phyloP scores from a whole-genome alignment of 2,329 filamentous ascomycete species.

The Penicillium sp. region DNA sequence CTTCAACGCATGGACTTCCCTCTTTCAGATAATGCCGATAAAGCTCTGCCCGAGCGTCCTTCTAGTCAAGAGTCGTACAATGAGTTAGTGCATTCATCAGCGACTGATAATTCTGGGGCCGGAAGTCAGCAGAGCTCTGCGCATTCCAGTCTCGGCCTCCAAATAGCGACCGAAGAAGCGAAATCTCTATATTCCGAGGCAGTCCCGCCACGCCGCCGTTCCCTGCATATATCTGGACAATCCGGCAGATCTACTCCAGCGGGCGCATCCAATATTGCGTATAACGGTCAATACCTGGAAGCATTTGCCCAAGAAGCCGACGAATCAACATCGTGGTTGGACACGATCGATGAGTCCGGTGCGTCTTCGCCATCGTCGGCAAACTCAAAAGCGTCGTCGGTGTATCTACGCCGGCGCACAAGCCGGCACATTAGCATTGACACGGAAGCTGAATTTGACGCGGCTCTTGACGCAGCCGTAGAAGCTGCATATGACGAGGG shows the following conservation, averaged over 20 bases:
- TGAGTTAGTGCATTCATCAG: conserved; percentile 36
- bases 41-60: conserved; percentile 68
- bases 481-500: conserved; percentile 94
- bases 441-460: conserved; percentile 87
- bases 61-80: conserved; percentile 55
- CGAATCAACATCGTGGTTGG: conserved; percentile 86
- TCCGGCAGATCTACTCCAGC: conserved; percentile 11
- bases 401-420: conserved; percentile 63
- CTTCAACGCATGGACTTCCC: conserved; percentile 62
- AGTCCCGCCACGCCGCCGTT: conserved; percentile 37
- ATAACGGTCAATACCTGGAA: conserved; percentile 11
- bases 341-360: conserved; percentile 86
- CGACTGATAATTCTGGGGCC: conserved; percentile 26
- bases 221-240: conserved; percentile 32
- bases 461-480: conserved; percentile 87
- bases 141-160: conserved; percentile 46
- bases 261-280: conserved; percentile 8
- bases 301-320: conserved; percentile 52
- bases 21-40: conserved; percentile 54
- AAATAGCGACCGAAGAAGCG: conserved; percentile 23
- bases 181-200: conserved; percentile 25
- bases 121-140: conserved; percentile 39
- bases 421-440: conserved; percentile 63
- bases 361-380: conserved; percentile 73
- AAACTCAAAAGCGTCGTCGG: conserved; percentile 71